Evolutionary conservation across 2,329 filamentous ascomycete genomes (phyloP).

Genomic region (Colletotrichum chlorophyti): DNA sequence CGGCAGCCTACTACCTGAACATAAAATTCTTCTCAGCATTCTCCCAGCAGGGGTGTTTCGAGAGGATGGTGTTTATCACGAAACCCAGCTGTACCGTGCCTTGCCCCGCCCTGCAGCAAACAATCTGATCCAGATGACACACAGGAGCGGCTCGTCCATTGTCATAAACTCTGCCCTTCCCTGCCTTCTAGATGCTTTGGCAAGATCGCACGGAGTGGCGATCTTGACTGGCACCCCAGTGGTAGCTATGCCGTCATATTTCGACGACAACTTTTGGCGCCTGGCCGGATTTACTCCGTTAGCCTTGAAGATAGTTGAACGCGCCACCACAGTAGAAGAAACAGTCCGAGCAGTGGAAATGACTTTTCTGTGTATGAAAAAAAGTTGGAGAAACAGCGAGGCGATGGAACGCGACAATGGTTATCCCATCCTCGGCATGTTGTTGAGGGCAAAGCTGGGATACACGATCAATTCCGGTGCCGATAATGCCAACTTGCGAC

Average conservation of each 20-base stretch:
- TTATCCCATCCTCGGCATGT: conserved; percentile 84
- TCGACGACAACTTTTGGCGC: conserved; percentile 93
- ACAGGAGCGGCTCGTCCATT: conserved; percentile 77
- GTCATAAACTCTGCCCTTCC: conserved; percentile 89
- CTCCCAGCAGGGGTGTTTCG: conserved; percentile 81
- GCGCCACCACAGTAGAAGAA: conserved; percentile 72
- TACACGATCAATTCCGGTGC: conserved; percentile 43
- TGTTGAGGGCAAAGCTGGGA: conserved; percentile 84
- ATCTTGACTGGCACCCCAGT: conserved; percentile 85
- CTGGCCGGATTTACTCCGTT: conserved; percentile 90
- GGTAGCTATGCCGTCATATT: conserved; percentile 78
- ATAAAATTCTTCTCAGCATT: conserved; percentile 81
- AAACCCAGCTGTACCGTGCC: conserved; percentile 77
- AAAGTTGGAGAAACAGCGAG: conserved; percentile 97
- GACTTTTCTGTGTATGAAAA: conserved; percentile 83
- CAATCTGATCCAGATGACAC: conserved; percentile 72
- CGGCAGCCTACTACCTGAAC: conserved; percentile 80
- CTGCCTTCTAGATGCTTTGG: conserved; percentile 87
- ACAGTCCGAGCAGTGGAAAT: conserved; percentile 82
- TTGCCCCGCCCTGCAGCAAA: conserved; percentile 76
- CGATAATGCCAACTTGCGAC: conserved; percentile 39
- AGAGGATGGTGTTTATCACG: conserved; percentile 80
- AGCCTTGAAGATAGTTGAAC: conserved; percentile 83
- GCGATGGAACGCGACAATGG: conserved; percentile 97
- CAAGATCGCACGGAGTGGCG: conserved; percentile 79